phyloP scores from a whole-genome alignment of 2,329 filamentous ascomycete genomes.

The Arthrinium puccinioides region DNA sequence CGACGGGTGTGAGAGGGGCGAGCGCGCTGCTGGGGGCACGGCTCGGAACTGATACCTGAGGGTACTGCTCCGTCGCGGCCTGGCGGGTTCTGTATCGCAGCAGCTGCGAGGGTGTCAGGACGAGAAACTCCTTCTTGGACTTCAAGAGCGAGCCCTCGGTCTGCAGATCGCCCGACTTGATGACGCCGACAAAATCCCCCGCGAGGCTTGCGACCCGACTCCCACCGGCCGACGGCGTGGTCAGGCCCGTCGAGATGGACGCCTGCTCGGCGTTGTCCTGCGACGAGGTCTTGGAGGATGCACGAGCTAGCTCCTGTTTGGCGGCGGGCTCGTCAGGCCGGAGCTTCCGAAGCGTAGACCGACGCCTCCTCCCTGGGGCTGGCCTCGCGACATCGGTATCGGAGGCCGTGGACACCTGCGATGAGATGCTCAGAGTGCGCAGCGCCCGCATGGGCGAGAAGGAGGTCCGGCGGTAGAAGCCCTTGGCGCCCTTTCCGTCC shows the following conservation, averaged over 20 bases:
- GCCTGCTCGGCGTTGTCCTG: slow-evolving; percentile 16
- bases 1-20: slow-evolving; percentile 25
- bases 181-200: slow-evolving; percentile 19
- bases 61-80: slow-evolving; percentile 40
- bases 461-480: slow-evolving; percentile 14
- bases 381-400: slow-evolving; percentile 15
- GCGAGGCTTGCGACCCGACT: slow-evolving; percentile 20
- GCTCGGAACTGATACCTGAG: slow-evolving; percentile 32
- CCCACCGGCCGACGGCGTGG: slow-evolving; percentile 19
- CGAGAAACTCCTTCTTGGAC: slow-evolving; percentile 41
- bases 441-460: slow-evolving; percentile 23
- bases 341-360: slow-evolving; percentile 16
- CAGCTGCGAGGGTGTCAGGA: slow-evolving; percentile 42
- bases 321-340: slow-evolving; percentile 14
- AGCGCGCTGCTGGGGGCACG: slow-evolving; percentile 20
- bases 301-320: slow-evolving; percentile 17
- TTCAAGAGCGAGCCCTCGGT: slow-evolving; percentile 42
- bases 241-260: slow-evolving; percentile 22
- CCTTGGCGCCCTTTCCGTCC: slow-evolving; percentile 11
- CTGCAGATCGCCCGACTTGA: slow-evolving; percentile 41
- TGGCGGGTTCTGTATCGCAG: slow-evolving; percentile 41
- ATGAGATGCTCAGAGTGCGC: slow-evolving; percentile 22
- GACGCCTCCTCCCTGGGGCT: slow-evolving; percentile 10
- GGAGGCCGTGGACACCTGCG: slow-evolving; percentile 19
- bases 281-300: slow-evolving; percentile 21